Evolutionary conservation across 768 basidiomycete species (phyloP), one percentile per base, ranked within the genome.

Genomic region (Inosperma sp.): DNA sequence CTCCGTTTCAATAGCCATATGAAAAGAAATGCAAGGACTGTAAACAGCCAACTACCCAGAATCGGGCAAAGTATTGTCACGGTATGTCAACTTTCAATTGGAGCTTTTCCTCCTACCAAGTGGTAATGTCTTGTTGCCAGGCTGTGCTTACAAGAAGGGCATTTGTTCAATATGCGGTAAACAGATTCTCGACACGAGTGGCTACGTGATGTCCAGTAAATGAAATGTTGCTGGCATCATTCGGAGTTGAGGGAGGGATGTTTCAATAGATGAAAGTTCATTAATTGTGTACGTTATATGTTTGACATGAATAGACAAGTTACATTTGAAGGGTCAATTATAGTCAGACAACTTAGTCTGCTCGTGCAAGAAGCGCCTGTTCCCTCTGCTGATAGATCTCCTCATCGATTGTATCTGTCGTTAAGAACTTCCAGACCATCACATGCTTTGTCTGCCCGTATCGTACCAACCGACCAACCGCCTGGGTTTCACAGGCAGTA

Each of bases 141-240:
- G 90, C 25, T 93, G 89, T 64, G 90, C 89, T 17, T 92, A 85
- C 69, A 90, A 85, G 74, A 88, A 88, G 62, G 90, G 90, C 10
- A 66, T 88, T 31, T 93, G 90, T 60, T 81, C 88, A 39, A 91
- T 92, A 70, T 93, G 90, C 57, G 90, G 90, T 56, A 92, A 90
- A 63, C 74, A 84, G 63, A 88, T 93, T 52, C 75, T 92, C 23
- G 89, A 93, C 65, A 93, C 87, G 7, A 79, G 81, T 6, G 82
- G 86, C 59, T 92, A 91, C 64, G 80, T 78, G 44, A 93, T 93
- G 89, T 88, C 88, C 19, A 81, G 79, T 72, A 91, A 91, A 67
- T 92, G 73, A 70, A 50, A 39, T 17, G 37, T 12, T 45, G 26
- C 9, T 46, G 30, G 31, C 14, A 34, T 36, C n/a, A n/a, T n/a